Percentiles rank a stretch among this genome's conserved stretches.
Conservation (phyloP, 1,284 basidiomycete genomes). For the Cryptococcus sp. region DNA sequence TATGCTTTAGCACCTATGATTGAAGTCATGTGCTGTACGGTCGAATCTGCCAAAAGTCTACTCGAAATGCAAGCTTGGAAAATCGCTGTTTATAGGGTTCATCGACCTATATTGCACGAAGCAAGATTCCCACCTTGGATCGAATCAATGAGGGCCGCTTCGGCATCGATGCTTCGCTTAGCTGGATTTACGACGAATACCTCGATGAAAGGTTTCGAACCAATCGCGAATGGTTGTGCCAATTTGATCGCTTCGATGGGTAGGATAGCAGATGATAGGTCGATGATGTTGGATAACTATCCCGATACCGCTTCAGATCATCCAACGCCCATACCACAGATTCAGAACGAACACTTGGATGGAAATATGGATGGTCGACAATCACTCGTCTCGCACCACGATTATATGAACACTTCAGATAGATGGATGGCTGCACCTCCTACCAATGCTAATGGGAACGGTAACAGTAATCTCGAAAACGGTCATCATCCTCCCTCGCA, state of each 20-base stretch:
- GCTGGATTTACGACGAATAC: background rate
- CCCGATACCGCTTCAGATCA: background rate
- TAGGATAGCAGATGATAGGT: constrained; percentile 29
- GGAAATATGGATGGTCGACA: background rate
- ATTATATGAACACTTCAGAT: background rate
- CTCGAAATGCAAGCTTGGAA: constrained; percentile 37
- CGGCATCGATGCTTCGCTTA: constrained; percentile 14
- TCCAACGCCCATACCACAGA: background rate
- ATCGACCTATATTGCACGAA: constrained; percentile 8
- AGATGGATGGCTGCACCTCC: background rate
- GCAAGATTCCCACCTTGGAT: constrained; percentile 24
- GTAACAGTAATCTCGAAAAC: background rate
- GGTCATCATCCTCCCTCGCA: background rate
- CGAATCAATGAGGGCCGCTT: constrained; percentile 17
- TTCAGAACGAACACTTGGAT: background rate
- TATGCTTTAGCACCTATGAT: constrained; percentile 24
- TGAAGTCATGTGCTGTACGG: constrained; percentile 26
- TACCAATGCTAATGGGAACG: background rate
- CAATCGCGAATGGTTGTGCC: constrained; percentile 33
- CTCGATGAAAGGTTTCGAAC: constrained; percentile 16
- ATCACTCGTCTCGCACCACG: background rate
- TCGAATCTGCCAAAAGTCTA: constrained; percentile 34
- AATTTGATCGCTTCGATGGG: constrained; percentile 40
- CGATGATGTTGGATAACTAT: constrained; percentile 14
- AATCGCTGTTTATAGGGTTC: constrained; percentile 10